These are phyloP conservation scores for Starmerella kuoi DNA, from an alignment of 805 yeast species.

Conservation along the genomic window DNA sequence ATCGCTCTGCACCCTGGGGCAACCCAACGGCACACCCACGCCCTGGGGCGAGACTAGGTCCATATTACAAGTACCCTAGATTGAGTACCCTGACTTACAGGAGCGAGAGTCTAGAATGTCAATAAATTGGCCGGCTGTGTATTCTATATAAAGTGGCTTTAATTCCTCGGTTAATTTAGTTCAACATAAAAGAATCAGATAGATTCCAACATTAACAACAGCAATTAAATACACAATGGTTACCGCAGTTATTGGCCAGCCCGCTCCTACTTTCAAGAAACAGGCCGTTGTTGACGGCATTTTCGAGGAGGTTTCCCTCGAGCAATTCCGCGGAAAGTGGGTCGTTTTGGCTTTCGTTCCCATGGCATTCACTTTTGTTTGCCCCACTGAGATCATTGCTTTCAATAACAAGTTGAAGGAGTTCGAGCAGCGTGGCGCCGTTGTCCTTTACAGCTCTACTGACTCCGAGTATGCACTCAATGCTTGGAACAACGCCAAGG, in stretches of 20 bases:
- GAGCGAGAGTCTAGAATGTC: too few species aligned
- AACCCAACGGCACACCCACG: too few species aligned
- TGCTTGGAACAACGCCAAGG: conserved; percentile 95
- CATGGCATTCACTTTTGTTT: conserved; percentile 97
- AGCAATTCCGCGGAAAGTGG: conserved; percentile 95
- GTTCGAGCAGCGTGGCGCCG: conserved; percentile 76
- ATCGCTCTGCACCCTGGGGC: too few species aligned
- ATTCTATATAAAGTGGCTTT: too few species aligned
- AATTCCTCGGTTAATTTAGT: too few species aligned
- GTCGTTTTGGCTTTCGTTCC: conserved; percentile 94
- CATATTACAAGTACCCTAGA: too few species aligned
- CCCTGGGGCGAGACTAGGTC: too few species aligned
- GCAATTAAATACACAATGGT: conserved; percentile 56
- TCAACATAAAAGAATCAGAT: too few species aligned
- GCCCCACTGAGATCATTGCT: conserved; percentile 98
- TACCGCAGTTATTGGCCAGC: conserved; percentile 59
- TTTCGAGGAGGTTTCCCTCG: conserved; percentile 89
- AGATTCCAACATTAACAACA: too few species aligned
- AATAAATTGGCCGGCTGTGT: too few species aligned
- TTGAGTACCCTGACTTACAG: too few species aligned
- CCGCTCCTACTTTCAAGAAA: conserved; percentile 92
- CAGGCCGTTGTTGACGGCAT: conserved; percentile 95
- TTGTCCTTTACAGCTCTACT: conserved; percentile 90
- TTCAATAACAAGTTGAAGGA: conserved; percentile 89
- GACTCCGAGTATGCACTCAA: conserved; percentile 95